phyloP scores from a whole-genome alignment of 1,284 basidiomycete species.

The Mycena citricolor region DNA sequence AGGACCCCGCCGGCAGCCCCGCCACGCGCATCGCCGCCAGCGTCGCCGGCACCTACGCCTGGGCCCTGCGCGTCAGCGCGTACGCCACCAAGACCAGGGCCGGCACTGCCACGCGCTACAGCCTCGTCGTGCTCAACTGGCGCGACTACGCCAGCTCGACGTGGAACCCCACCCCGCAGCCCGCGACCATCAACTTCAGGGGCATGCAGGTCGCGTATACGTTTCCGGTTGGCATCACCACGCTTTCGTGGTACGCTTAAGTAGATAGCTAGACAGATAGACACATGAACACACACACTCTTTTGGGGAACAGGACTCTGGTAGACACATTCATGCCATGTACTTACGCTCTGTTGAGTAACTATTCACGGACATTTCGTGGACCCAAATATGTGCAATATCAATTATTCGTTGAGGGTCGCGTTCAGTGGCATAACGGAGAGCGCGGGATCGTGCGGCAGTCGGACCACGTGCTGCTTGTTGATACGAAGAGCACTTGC shows the following conservation, averaged over 20 bases:
- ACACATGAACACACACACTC: too few species aligned
- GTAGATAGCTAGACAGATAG: too few species aligned
- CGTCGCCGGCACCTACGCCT: constrained; percentile 32
- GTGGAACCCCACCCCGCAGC: constrained; percentile 20
- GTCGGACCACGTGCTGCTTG: too few species aligned
- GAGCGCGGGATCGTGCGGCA: too few species aligned
- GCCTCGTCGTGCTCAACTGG: constrained; percentile 53
- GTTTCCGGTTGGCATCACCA: constrained; percentile 41
- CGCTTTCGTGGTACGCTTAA: constrained; percentile 36
- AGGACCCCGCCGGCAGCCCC: constrained; percentile 50
- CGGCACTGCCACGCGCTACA: constrained; percentile 46
- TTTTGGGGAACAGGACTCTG: too few species aligned
- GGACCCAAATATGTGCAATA: too few species aligned
- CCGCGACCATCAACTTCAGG: constrained; percentile 26
- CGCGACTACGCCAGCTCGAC: constrained; percentile 40
- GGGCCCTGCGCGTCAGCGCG: constrained; percentile 45
- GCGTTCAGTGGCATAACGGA: too few species aligned
- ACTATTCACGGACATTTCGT: too few species aligned
- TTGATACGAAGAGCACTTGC: too few species aligned
- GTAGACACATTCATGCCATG: too few species aligned
- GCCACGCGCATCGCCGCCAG: constrained; percentile 48
- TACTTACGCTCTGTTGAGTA: too few species aligned
- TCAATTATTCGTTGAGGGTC: too few species aligned
- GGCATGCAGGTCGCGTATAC: constrained; percentile 36
- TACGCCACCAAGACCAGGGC: constrained; percentile 47